These are phyloP conservation scores for Chaetothyriales sp. DNA, from an alignment of 2,329 filamentous ascomycete species.

Conservation along the genomic window DNA sequence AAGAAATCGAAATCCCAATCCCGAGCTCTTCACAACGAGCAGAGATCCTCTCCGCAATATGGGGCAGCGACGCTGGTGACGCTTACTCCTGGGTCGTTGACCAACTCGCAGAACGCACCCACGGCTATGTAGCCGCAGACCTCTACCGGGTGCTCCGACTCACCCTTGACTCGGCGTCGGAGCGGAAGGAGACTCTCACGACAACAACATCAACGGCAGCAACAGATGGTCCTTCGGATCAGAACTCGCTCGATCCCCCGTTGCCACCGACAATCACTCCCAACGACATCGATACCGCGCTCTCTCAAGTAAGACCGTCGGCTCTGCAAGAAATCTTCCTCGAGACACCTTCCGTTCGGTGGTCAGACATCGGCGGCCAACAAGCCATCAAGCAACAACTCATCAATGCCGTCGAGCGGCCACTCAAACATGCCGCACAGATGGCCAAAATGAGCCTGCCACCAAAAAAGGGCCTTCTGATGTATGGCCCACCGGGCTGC, in stretches of 20 bases:
- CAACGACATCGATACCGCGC: slow-evolving; percentile 50
- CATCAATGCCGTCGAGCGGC: slow-evolving; percentile 44
- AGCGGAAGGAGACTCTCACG: background rate
- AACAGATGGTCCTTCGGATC: background rate
- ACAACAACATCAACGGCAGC: too few species aligned
- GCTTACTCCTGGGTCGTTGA: slow-evolving; percentile 38
- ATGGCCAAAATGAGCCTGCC: slow-evolving; percentile 40
- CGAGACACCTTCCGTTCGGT: slow-evolving; percentile 72
- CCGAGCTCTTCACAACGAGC: slow-evolving; percentile 58
- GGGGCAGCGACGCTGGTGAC: slow-evolving; percentile 33
- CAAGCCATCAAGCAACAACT: slow-evolving; percentile 55
- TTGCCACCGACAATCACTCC: slow-evolving; percentile 16
- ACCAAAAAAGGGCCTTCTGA: slow-evolving; percentile 66
- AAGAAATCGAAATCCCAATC: slow-evolving; percentile 60
- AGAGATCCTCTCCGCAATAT: slow-evolving; percentile 56
- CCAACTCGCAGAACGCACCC: slow-evolving; percentile 58
- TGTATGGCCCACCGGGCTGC: slow-evolving; percentile 88
- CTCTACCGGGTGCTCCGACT: slow-evolving; percentile 50
- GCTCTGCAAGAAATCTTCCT: slow-evolving; percentile 83
- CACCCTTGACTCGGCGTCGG: slow-evolving; percentile 24
- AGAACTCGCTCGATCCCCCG: background rate
- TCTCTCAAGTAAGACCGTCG: slow-evolving; percentile 59
- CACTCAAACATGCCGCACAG: slow-evolving; percentile 40
- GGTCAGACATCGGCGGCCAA: slow-evolving; percentile 80
- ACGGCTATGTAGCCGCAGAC: slow-evolving; percentile 75